Conservation (phyloP, 2,329 filamentous ascomycete genomes). For the Fusarium kyushuense region DNA sequence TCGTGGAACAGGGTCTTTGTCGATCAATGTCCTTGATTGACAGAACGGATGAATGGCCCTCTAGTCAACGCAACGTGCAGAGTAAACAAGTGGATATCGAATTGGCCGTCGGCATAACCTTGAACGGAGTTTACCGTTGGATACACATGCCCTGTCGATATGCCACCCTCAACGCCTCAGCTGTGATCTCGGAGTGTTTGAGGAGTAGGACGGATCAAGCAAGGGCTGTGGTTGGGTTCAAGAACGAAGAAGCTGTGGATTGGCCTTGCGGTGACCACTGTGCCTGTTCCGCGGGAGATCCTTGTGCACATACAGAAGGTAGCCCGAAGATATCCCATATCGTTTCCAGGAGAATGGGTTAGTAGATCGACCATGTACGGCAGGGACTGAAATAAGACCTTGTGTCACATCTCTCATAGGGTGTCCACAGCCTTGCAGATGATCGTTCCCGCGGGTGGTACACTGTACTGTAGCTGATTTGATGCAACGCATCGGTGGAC, state of each 20-base stretch:
- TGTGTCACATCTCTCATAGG: conserved; percentile 45
- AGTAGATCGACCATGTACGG: conserved; percentile 46
- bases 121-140: conserved; percentile 22
- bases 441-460: conserved; percentile 29
- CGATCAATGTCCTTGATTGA: conserved; percentile 36
- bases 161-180: conserved; percentile 27
- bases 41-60: conserved; percentile 36
- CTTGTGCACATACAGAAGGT: conserved; percentile 8
- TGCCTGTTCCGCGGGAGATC: conserved; percentile 13
- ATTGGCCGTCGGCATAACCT: conserved; percentile 32
- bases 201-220: conserved; percentile 37
- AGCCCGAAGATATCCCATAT: conserved; percentile 15
- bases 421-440: conserved; percentile 40
- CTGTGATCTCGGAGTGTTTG: conserved; percentile 35
- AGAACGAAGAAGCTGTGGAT: conserved; percentile 23
- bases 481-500: neutral
- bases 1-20: conserved; percentile 40
- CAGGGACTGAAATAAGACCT: conserved; percentile 39
- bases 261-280: conserved; percentile 23
- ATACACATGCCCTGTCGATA: conserved; percentile 16
- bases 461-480: neutral
- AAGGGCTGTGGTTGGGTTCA: conserved; percentile 25
- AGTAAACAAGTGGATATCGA: conserved; percentile 23
- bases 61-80: neutral
- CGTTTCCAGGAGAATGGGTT: conserved; percentile 42